Base-by-base conservation (phyloP, 768 basidiomycete species). In the Podaxis rugospora region DNA sequence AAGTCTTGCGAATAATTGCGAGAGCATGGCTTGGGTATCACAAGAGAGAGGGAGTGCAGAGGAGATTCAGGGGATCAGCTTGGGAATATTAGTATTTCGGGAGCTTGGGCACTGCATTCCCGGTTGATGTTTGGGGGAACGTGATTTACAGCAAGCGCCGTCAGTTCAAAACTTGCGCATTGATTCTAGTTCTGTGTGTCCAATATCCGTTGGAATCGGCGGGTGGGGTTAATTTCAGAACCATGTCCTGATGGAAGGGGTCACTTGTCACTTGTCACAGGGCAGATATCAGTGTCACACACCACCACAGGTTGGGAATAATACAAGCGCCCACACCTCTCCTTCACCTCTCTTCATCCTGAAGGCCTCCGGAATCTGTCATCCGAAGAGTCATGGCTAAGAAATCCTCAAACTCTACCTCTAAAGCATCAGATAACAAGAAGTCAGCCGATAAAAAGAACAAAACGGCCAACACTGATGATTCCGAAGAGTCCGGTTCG, bases 391-490 rank as follows among this genome's bases (percentile, higher is more conserved):
- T 44, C 47, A 58, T 58, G 57, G 49, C 47, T 25, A 49, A 51
- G 36, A 44, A 35, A 46, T 37, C 53, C 52, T 40, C 51, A 14
- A 32, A 49, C 25, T 77, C 79, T 75, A 71, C 73, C 27, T 76
- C 76, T 69, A 79, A 79, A 66, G 70, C 64, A 32, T 67, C 65
- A 14, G 58, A 66, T 2, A 72, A 70, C 53, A 76, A 74, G 64
- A 75, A 73, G 64, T 53, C 66, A 65, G 76, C 62, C 11, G 74
- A 75, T 47, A 81, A 81, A 70, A 81, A 51, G 35, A 62, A 51
- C 27, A 61, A 63, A 52, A n/a, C 27, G 5, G 37, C 42, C 9
- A 59, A 18, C 1, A 62, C 71, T 16, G 75, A 75, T 55, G 75
- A 73, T 62, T 70, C 57, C 11, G 75, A 76, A 25, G 78, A 78